phyloP scores from a whole-genome alignment of 139 green algal species.

The Desmodesmus armatus region DNA sequence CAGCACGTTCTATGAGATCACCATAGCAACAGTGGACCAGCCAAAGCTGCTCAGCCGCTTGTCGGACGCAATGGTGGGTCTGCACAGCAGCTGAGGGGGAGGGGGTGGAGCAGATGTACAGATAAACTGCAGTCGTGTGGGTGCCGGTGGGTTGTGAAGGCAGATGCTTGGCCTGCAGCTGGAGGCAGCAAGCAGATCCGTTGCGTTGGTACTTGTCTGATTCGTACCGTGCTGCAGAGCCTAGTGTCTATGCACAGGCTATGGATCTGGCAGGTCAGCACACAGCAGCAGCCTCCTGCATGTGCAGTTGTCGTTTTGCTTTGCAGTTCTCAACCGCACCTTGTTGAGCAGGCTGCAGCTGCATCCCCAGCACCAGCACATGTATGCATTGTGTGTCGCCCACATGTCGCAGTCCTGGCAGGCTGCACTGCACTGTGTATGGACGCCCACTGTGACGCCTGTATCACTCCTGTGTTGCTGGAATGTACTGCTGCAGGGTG shows the following conservation, averaged over 20 bases:
- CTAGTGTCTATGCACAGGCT: not conserved
- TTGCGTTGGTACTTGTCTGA: too few species aligned
- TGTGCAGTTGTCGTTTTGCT: not conserved
- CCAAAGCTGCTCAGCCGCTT: slow-evolving; percentile 92
- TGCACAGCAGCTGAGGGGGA: not conserved
- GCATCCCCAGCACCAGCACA: not conserved
- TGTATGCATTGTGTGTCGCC: not conserved
- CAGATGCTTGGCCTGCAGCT: not conserved
- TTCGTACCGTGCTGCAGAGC: not conserved
- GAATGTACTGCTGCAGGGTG: slow-evolving; percentile 67
- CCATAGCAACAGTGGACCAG: slow-evolving; percentile 90
- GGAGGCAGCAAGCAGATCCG: not conserved
- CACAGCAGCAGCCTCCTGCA: not conserved
- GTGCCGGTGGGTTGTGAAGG: too few species aligned
- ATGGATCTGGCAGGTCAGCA: too few species aligned
- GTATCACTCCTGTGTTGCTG: not conserved
- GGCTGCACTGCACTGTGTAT: too few species aligned
- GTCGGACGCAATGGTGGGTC: slow-evolving; percentile 83
- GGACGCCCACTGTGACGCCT: too few species aligned
- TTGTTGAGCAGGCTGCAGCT: too few species aligned
- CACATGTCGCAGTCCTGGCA: too few species aligned
- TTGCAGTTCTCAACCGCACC: too few species aligned
- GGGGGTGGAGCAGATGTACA: not conserved
- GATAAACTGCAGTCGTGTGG: too few species aligned
- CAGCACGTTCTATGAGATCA: slow-evolving; percentile 91